Evolutionary conservation across 192 early-diverging fungal species (phyloP).

Genomic region (Backusella parvicylindrica): DNA sequence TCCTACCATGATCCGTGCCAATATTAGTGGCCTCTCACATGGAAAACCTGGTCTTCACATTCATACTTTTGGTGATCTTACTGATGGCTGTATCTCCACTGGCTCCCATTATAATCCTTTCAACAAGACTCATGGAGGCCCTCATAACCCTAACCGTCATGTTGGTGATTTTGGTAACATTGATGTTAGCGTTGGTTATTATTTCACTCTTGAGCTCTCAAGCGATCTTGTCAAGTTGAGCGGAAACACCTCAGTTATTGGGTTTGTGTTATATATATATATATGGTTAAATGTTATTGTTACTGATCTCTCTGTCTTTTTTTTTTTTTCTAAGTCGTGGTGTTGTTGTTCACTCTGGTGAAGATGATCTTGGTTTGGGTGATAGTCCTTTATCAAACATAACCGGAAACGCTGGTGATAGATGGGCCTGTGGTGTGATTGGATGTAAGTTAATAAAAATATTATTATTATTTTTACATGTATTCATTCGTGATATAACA

Average conservation of each 20-base stretch:
- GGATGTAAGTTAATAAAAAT: slow-evolving; percentile 35
- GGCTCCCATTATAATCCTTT: slow-evolving; percentile 86
- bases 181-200: slow-evolving; percentile 47
- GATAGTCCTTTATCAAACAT: slow-evolving; percentile 57
- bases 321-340: slow-evolving; percentile 48
- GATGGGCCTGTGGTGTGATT: slow-evolving; percentile 84
- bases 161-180: slow-evolving; percentile 92
- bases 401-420: slow-evolving; percentile 81
- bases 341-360: slow-evolving; percentile 73
- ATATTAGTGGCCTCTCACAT: slow-evolving; percentile 55
- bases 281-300: not conserved
- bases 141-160: slow-evolving; percentile 63
- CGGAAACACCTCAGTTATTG: slow-evolving; percentile 69
- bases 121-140: slow-evolving; percentile 76
- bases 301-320: slow-evolving; percentile 2
- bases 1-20: slow-evolving; percentile 52
- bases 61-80: slow-evolving; percentile 70
- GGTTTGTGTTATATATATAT: slow-evolving; percentile 32
- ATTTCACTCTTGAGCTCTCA: slow-evolving; percentile 38
- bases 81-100: slow-evolving; percentile 68
- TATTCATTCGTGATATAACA: not conserved
- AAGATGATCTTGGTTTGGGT: slow-evolving; percentile 79
- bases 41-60: slow-evolving; percentile 87
- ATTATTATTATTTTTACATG: not conserved
- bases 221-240: slow-evolving; percentile 61